Percentiles rank a stretch among this genome's conserved stretches.
Conservation (phyloP, 78 protist species). For the Bodo saltans region DNA sequence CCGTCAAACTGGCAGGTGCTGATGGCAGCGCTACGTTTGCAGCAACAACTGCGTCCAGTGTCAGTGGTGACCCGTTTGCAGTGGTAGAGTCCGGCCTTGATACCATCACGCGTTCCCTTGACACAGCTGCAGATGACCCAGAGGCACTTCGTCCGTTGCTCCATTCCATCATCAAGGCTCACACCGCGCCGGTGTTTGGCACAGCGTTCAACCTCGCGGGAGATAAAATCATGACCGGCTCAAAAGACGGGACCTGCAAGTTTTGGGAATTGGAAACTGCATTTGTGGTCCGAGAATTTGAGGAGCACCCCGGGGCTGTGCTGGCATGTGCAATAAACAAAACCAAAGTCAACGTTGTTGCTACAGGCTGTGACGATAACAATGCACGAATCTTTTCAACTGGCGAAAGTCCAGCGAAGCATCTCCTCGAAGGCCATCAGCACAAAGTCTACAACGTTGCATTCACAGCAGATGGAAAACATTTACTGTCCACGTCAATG, state of each 20-base stretch:
- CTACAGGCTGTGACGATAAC: neutral
- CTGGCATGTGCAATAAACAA: neutral
- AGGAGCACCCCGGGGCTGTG: neutral
- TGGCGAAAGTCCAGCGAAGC: neutral
- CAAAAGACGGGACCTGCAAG: neutral
- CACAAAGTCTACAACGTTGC: neutral
- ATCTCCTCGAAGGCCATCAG: neutral
- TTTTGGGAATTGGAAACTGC: neutral
- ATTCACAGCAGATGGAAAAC: neutral
- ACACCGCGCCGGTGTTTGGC: neutral
- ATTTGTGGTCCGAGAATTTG: neutral
- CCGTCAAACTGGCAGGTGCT: too few species aligned
- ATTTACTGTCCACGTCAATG: neutral
- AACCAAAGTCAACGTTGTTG: neutral
- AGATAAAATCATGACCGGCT: neutral
- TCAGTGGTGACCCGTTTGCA: too few species aligned
- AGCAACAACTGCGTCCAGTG: too few species aligned
- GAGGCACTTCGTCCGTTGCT: too few species aligned
- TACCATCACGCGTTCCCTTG: too few species aligned
- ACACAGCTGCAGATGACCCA: too few species aligned
- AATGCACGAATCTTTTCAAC: neutral
- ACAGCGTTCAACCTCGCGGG: neutral
- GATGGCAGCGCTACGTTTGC: too few species aligned
- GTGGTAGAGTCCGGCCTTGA: too few species aligned
- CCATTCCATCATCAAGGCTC: neutral